phyloP scores from a whole-genome alignment of 108 stramenopile species.

The Nannochloropsis gaditana region DNA sequence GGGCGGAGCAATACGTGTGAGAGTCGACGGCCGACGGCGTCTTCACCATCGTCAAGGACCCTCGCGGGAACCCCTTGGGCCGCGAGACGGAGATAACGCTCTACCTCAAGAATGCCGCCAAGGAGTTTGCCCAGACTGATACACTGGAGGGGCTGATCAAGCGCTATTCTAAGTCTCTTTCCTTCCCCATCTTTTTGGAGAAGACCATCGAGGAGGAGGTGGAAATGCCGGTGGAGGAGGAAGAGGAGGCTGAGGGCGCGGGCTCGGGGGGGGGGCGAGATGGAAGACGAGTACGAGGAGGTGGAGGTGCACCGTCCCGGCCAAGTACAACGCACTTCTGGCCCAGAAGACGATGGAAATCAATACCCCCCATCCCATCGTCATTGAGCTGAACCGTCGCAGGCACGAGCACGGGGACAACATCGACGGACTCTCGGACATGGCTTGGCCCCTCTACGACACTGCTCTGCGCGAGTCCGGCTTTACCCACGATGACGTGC shows the following conservation, averaged over 20 bases:
- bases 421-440: constrained; percentile 64
- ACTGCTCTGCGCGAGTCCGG: constrained; percentile 89
- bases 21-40: constrained; percentile 78
- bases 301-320: constrained; percentile 58
- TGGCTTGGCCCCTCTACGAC: constrained; percentile 88
- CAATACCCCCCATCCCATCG: constrained; percentile 97
- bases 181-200: constrained; percentile 84
- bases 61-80: constrained; percentile 83
- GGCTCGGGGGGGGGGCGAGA: constrained; percentile 64
- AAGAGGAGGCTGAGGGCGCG: constrained; percentile 59
- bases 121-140: constrained; percentile 50
- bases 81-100: constrained; percentile 97
- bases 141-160: constrained; percentile 72
- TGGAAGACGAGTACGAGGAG: constrained; percentile 27
- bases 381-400: constrained; percentile 73
- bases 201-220: constrained; percentile 59
- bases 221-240: constrained; percentile 57
- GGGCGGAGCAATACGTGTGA: constrained; percentile 92
- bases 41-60: constrained; percentile 84
- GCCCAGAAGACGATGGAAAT: constrained; percentile 86
- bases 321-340: constrained; percentile 52
- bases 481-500: constrained; percentile 74
- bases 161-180: constrained; percentile 98
- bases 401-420: constrained; percentile 61
- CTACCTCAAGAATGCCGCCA: constrained; percentile 89